phyloP scores from a whole-genome alignment of 1,284 basidiomycete genomes.

The Tilletia caries region DNA sequence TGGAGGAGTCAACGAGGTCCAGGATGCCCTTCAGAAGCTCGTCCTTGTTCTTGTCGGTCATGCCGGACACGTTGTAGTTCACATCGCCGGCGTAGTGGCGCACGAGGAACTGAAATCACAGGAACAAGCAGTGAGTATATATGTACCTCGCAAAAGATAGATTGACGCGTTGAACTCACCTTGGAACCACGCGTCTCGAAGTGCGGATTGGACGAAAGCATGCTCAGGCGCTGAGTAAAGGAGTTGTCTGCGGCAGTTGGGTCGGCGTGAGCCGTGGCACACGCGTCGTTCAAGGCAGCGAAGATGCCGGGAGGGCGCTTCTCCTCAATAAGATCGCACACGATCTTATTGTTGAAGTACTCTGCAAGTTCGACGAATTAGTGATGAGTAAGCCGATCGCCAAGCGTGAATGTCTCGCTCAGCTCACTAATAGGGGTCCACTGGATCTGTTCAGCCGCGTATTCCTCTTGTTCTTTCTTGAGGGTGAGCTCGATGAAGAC shows the following conservation, averaged over 20 bases:
- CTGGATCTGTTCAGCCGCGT: slow-evolving; percentile 95
- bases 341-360: slow-evolving; percentile 62
- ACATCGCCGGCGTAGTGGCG: slow-evolving; percentile 87
- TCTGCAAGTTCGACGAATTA: slow-evolving; percentile 13
- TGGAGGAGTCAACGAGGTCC: slow-evolving; percentile 70
- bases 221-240: slow-evolving; percentile 84
- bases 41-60: slow-evolving; percentile 99
- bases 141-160: not conserved
- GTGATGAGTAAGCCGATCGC: not conserved
- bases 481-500: slow-evolving; percentile 97
- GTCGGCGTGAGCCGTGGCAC: slow-evolving; percentile 96
- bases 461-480: slow-evolving; percentile 99
- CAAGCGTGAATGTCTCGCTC: not conserved
- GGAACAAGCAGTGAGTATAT: not conserved
- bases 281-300: slow-evolving; percentile 95
- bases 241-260: slow-evolving; percentile 94
- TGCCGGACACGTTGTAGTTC: slow-evolving; percentile 92
- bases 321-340: slow-evolving; percentile 97
- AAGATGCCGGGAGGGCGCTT: slow-evolving; percentile 94
- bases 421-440: slow-evolving; percentile 94
- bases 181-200: slow-evolving; percentile 63
- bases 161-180: slow-evolving; percentile 6
- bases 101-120: slow-evolving; percentile 58
- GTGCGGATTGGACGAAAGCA: slow-evolving; percentile 61
- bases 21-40: slow-evolving; percentile 89